A percentile compares a stretch with the other conserved stretches of the same genome.
Conservation (phyloP, 2,329 filamentous ascomycete genomes). For the Curvularia verruculosa region DNA sequence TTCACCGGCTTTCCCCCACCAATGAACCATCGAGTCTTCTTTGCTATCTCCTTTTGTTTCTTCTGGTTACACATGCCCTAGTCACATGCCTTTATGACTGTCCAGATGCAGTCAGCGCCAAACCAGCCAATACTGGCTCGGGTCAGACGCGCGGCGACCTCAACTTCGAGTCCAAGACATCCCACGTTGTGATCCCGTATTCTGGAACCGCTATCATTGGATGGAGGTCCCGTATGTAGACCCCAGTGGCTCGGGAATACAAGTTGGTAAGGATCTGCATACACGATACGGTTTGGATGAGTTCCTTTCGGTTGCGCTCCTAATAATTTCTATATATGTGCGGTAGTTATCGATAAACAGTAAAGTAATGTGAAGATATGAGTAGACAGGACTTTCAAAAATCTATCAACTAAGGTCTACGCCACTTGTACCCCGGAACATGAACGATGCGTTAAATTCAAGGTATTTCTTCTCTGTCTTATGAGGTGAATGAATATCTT, state of each 20-base stretch:
- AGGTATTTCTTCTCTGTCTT: not conserved
- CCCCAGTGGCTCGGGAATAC: not conserved
- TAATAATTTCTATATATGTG: not conserved
- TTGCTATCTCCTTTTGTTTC: not conserved
- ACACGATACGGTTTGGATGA: not conserved
- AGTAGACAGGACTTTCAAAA: no score
- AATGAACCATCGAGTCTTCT: not conserved
- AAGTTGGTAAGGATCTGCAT: not conserved
- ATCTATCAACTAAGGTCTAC: no score
- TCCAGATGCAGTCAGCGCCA: not conserved
- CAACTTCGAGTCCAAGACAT: constrained; percentile 9
- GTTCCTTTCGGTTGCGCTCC: not conserved
- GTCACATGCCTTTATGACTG: not conserved
- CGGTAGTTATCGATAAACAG: not conserved
- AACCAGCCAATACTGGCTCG: not conserved
- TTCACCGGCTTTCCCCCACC: not conserved
- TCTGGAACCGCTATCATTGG: not conserved
- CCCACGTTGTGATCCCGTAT: not conserved
- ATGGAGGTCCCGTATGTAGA: not conserved
- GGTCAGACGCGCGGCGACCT: constrained; percentile 7
- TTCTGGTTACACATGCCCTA: not conserved
- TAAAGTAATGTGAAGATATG: not conserved
- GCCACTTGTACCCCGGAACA: no score
- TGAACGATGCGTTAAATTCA: not conserved
- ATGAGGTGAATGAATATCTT: no score